Evolutionary conservation across 441 rosid species (phyloP), one percentile per base, ranked within the genome.

Genomic region (Gossypium schwendimanii): DNA sequence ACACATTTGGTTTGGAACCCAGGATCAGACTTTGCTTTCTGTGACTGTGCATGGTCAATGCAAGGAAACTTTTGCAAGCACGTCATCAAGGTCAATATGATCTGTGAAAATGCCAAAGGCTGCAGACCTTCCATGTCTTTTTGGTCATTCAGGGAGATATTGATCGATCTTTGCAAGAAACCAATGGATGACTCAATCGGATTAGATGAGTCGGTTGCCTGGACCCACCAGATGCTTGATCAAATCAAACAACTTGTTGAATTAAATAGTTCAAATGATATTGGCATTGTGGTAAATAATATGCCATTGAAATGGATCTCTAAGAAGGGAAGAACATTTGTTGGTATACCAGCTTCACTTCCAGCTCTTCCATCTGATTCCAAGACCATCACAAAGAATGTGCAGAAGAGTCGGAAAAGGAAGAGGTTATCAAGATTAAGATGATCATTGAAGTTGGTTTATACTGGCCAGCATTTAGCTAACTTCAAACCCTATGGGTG

Each of bases 31-130:
- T 94, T 94, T 81, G 94, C 97, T 9, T 87, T 91, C 75, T 94
- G 99, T 52, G 96, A 92, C 73, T 94, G 98, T 64, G 69, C 91
- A 15, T 94, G 98, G 97, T 92, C 97, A 28, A 74, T 88, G 84
- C 97, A 86, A 75, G 99, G 97, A 53, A 92, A 92, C 81, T 78
- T 92, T 64, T 94, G 99, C 90, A 94, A 94, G 81, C 99, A 94
- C 77, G 89, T 92, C 80, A 81, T 92, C 55, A 94, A 92, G 85
- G 98, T 89, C 55, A 92, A 92, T 63, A 83, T 87, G 84, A 78
- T 85, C 0, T 84, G 91, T 44, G 88, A 84, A 79, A 81, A 79
- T 73, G 73, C 17, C 8, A 63, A 67, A 78, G 82, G 81, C 6
- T 79, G 73, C 74, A 82, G 75, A 62, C 86, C 83, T 60, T 88